Evolutionary conservation across 1,139 yeast species (phyloP).

Genomic region (Geotrichum klebahnii): DNA sequence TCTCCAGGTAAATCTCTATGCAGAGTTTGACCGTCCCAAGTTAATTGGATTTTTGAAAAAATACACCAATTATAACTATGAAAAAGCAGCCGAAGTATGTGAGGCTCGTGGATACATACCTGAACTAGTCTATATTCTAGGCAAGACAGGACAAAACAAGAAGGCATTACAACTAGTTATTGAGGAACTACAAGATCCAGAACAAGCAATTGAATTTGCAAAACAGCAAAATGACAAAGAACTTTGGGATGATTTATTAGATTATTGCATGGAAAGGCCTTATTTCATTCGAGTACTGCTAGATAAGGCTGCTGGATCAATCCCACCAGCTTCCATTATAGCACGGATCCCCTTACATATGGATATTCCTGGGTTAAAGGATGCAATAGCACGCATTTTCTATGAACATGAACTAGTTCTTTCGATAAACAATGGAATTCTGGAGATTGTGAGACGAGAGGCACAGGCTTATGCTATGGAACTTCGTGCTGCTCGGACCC

Average conservation of each 20-base stretch:
- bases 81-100: slow-evolving; percentile 61
- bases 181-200: slow-evolving; percentile 70
- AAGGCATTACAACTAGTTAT: slow-evolving; percentile 73
- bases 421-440: slow-evolving; percentile 54
- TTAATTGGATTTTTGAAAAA: slow-evolving; percentile 54
- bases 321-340: slow-evolving; percentile 68
- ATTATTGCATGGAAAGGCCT: slow-evolving; percentile 67
- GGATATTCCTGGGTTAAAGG: slow-evolving; percentile 60
- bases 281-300: slow-evolving; percentile 69
- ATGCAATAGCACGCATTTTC: slow-evolving; percentile 58
- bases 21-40: slow-evolving; percentile 52
- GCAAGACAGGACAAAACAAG: slow-evolving; percentile 74
- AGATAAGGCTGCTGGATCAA: slow-evolving; percentile 41
- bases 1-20: slow-evolving; percentile 58
- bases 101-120: slow-evolving; percentile 50
- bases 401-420: slow-evolving; percentile 60
- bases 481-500: slow-evolving; percentile 41
- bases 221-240: slow-evolving; percentile 65
- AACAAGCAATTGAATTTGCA: slow-evolving; percentile 76
- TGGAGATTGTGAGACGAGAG: slow-evolving; percentile 59
- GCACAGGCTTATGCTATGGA: slow-evolving; percentile 46
- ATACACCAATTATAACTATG: slow-evolving; percentile 60
- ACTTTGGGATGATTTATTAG: slow-evolving; percentile 71
- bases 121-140: slow-evolving; percentile 76
- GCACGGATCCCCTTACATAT: slow-evolving; percentile 59